phyloP scores from a whole-genome alignment of 2,329 filamentous ascomycete genomes.

The Calonectria fujianensis region DNA sequence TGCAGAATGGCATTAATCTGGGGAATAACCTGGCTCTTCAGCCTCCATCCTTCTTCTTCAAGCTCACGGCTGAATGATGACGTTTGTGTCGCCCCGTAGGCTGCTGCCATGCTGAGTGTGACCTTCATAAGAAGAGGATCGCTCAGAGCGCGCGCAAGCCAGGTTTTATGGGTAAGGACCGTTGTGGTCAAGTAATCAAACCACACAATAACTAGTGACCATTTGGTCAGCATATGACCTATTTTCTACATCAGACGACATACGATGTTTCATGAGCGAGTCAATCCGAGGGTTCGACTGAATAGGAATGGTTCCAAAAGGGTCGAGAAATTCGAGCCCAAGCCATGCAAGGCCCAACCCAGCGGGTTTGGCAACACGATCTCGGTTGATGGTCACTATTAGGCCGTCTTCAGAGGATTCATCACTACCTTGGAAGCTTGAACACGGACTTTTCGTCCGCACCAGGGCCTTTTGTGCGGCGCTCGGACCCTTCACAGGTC shows the following conservation, averaged over 20 bases:
- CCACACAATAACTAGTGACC: constrained; percentile 9
- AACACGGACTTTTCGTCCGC: not conserved
- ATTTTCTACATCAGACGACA: not conserved
- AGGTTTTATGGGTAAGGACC: constrained; percentile 25
- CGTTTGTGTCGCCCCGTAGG: constrained; percentile 8
- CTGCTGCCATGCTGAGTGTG: constrained; percentile 21
- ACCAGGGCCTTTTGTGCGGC: not conserved
- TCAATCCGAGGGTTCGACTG: constrained; percentile 19
- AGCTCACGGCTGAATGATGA: not conserved
- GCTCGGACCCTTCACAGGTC: not conserved
- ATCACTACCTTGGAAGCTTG: too few species aligned
- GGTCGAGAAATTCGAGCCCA: constrained; percentile 10
- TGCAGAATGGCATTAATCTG: constrained; percentile 13
- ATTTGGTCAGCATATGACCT: not conserved
- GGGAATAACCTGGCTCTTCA: constrained; percentile 20
- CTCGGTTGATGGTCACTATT: not conserved
- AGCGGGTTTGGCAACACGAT: too few species aligned
- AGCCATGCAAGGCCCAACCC: not conserved
- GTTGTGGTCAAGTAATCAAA: constrained; percentile 37
- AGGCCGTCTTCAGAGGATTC: too few species aligned
- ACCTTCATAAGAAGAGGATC: constrained; percentile 27
- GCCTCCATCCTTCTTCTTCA: constrained; percentile 11
- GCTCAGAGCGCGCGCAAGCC: constrained; percentile 21
- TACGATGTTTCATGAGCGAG: constrained; percentile 22
- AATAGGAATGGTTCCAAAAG: constrained; percentile 25